Evolutionary conservation across 2,329 filamentous ascomycete genomes (phyloP).

Genomic region (Colletotrichum horii): DNA sequence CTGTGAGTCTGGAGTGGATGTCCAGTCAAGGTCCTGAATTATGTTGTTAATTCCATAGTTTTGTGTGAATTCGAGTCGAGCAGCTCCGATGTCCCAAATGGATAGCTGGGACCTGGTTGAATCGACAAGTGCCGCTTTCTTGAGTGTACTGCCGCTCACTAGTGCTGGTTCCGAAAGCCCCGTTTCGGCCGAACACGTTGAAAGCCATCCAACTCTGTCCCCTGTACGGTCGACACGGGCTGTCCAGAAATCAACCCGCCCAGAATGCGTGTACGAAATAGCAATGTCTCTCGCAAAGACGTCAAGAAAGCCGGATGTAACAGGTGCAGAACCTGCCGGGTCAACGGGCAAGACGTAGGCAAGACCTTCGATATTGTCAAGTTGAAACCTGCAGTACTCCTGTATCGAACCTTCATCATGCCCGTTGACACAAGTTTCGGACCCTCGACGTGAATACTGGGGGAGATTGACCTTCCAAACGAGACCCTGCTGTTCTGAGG

Average conservation of each 20-base stretch:
- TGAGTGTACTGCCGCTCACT: conserved; percentile 83
- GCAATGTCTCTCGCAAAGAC: conserved; percentile 86
- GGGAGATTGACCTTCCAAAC: conserved; percentile 81
- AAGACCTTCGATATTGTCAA: conserved; percentile 64
- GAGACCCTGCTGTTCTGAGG: conserved; percentile 77
- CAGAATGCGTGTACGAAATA: conserved; percentile 79
- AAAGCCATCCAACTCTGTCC: conserved; percentile 77
- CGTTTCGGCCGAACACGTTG: conserved; percentile 83
- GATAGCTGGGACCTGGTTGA: conserved; percentile 75
- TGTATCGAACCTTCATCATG: conserved; percentile 48
- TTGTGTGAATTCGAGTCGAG: conserved; percentile 81
- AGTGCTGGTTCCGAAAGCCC: conserved; percentile 74
- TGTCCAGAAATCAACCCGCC: conserved; percentile 84
- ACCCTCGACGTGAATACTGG: conserved; percentile 36
- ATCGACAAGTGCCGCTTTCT: conserved; percentile 86
- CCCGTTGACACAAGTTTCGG: conserved; percentile 33
- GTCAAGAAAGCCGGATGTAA: conserved; percentile 81
- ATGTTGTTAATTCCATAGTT: conserved; percentile 74
- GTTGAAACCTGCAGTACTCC: conserved; percentile 74
- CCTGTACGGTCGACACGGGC: conserved; percentile 69
- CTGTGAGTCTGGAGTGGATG: conserved; percentile 86
- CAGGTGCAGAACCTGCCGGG: conserved; percentile 76
- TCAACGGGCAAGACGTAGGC: conserved; percentile 81
- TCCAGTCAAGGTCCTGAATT: conserved; percentile 92
- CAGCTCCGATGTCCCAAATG: conserved; percentile 88